Base-by-base conservation (phyloP, 768 basidiomycete genomes). In the Fomitopsis pulvina region DNA sequence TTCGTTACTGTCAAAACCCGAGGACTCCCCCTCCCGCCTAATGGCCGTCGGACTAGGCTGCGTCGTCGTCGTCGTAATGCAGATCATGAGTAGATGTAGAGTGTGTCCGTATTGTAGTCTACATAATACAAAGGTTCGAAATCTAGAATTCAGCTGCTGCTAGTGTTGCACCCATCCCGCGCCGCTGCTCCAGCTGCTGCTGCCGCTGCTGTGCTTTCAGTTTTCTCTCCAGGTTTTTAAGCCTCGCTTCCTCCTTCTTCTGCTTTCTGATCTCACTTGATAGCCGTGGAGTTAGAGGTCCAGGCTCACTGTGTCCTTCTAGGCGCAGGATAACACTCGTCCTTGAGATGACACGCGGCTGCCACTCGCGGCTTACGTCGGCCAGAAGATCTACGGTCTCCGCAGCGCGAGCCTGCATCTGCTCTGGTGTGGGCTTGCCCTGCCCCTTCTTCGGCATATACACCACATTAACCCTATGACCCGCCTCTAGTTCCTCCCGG, bases 321-420 rank as follows among this genome's bases (percentile, higher is more conserved):
- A 85, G 62, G 41, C 68, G 77, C 48, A 83, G 48, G 11, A 63
- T 58, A 9, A 66, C 71, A n/a, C 64, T 58, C 14, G 68, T 68
- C 28, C 56, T 63, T 12, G 69, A 64, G 27, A 75, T 57, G 11
- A 70, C 71, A 18, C 71, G 66, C 16, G 64, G 64, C 58, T 74
- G 79, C 70, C 75, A 78, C 65, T 84, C 82, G 40, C 68, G 69
- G 40, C 72, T 74, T 5, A 78, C 64, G 48, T 80, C 85, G 25
- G 60, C 57, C 40, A 87, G 62, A 12, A 57, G 51, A 0, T 64
- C 60, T 5, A 74, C 56, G 2, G 78, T 66, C 45, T 76, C 68
- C 29, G 73, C 58, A 28, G 79, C 65, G 22, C 74, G 75, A 28
- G 63, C 60, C 25, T 68, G 53, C 75, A 78, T 74, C 51, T 76